These are phyloP conservation scores for Cardamine resedifolia DNA, from an alignment of 345 rosid genomes.

Conservation along the genomic window DNA sequence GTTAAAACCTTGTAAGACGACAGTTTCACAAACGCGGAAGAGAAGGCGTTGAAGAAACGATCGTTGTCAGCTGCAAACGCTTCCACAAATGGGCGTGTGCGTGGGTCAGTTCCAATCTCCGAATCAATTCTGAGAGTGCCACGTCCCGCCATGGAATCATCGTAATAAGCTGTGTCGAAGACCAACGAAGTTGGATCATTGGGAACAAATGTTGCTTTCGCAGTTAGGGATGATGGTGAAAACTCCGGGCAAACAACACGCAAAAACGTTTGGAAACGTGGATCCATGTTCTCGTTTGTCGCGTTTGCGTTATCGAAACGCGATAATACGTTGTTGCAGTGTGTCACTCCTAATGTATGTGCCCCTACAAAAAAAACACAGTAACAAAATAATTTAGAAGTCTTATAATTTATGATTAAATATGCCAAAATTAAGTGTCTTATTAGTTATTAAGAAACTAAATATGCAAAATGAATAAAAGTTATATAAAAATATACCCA, in stretches of 20 bases:
- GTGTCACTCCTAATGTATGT: constrained; percentile 48
- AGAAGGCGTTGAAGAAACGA: constrained; percentile 43
- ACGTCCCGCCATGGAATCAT: constrained; percentile 38
- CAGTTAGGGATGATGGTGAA: constrained; percentile 27
- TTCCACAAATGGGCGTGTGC: constrained; percentile 38
- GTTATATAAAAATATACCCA: constrained; percentile 29
- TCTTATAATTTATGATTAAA: neutral
- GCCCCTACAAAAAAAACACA: constrained; percentile 40
- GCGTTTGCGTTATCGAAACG: constrained; percentile 31
- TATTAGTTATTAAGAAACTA: neutral
- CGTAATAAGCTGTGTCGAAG: constrained; percentile 44
- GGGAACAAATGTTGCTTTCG: constrained; percentile 41
- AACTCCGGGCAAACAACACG: constrained; percentile 34
- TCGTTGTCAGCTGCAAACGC: constrained; percentile 41
- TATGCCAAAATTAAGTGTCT: neutral
- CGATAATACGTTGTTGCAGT: constrained; percentile 39
- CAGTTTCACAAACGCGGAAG: constrained; percentile 47
- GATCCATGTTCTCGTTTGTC: constrained; percentile 35
- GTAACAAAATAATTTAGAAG: neutral
- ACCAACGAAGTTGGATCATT: constrained; percentile 42
- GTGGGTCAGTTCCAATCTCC: constrained; percentile 43
- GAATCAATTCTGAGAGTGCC: constrained; percentile 46
- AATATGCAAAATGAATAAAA: neutral
- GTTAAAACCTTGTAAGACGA: constrained; percentile 41
- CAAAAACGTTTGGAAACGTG: constrained; percentile 40